Percentiles rank a stretch among this genome's conserved stretches.
Conservation (phyloP, 2,329 filamentous ascomycete genomes). For the Dothideomycetidae sp. region DNA sequence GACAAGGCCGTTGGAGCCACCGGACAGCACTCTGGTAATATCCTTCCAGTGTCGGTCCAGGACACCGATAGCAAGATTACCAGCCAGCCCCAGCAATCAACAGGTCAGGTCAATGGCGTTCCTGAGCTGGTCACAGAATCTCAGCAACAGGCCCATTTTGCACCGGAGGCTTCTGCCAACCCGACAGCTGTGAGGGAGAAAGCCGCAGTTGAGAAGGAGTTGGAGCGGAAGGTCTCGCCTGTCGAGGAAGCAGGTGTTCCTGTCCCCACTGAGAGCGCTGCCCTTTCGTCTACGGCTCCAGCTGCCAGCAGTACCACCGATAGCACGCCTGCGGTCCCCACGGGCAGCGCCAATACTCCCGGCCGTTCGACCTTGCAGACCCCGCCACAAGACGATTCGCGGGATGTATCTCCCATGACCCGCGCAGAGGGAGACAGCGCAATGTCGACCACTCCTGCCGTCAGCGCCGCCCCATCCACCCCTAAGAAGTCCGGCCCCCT, state of each 20-base stretch:
- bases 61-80: conserved; percentile 30
- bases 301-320: conserved; percentile 14
- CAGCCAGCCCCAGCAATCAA: background rate
- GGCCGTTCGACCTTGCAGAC: conserved; percentile 6
- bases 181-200: conserved; percentile 35
- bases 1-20: conserved; percentile 25
- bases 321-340: conserved; percentile 13
- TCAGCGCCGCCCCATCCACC: conserved; percentile 14
- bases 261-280: conserved; percentile 28
- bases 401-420: conserved; percentile 30
- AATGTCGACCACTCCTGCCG: conserved; percentile 17
- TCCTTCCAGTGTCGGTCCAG: conserved; percentile 25
- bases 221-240: conserved; percentile 45
- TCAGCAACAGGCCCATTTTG: conserved; percentile 48
- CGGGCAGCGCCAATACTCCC: conserved; percentile 10
- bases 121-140: conserved; percentile 56
- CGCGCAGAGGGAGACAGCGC: conserved; percentile 13
- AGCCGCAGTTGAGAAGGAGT: conserved; percentile 51
- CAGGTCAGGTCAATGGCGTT: conserved; percentile 25
- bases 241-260: conserved; percentile 30
- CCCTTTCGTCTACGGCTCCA: conserved; percentile 23
- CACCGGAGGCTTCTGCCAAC: conserved; percentile 52
- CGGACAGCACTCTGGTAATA: conserved; percentile 32
- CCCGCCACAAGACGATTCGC: conserved; percentile 19
- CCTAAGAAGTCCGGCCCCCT: conserved; percentile 11